Percentiles rank a stretch among this genome's conserved stretches.
Conservation (phyloP, 495 filamentous ascomycete species). For the Patellaria atrata region DNA sequence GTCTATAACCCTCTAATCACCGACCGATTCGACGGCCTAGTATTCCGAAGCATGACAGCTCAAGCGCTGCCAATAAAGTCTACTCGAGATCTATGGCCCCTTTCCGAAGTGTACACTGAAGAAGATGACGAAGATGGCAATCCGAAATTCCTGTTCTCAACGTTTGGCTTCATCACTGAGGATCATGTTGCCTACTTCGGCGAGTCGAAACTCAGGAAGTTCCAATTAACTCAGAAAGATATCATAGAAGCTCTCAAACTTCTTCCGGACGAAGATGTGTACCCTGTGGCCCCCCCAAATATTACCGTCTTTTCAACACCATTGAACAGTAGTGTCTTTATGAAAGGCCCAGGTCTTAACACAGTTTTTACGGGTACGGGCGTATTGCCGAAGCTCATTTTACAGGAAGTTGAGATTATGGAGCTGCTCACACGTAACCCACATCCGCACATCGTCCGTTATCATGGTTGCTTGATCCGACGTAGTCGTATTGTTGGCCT, state of each 20-base stretch:
- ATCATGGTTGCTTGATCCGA: constrained; percentile 13
- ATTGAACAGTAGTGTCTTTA: constrained; percentile 7
- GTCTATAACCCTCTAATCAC: neutral
- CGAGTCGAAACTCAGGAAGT: constrained; percentile 8
- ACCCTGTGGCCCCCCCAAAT: constrained; percentile 2
- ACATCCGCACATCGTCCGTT: constrained; percentile 13
- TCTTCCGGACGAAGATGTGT: constrained; percentile 5
- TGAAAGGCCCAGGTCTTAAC: constrained; percentile 7
- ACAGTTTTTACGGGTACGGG: constrained; percentile 5
- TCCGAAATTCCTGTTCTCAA: constrained; percentile 7
- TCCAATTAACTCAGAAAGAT: constrained; percentile 5
- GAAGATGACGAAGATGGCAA: constrained; percentile 9
- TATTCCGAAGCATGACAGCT: constrained; percentile 1
- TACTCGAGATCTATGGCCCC: constrained; percentile 4
- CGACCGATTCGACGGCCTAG: constrained; percentile 2
- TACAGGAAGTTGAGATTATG: constrained; percentile 12
- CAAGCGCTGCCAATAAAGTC: constrained; percentile 2
- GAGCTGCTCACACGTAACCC: constrained; percentile 10
- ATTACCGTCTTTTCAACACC: constrained; percentile 3
- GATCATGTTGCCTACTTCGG: constrained; percentile 6
- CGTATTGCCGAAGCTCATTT: constrained; percentile 8
- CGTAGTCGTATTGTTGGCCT: constrained; percentile 13
- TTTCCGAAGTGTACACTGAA: constrained; percentile 8
- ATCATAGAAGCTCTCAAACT: constrained; percentile 5
- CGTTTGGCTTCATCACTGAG: constrained; percentile 7